Evolutionary conservation across 176 grass and related monocot species (phyloP).

Genomic region (Carex kokanica): DNA sequence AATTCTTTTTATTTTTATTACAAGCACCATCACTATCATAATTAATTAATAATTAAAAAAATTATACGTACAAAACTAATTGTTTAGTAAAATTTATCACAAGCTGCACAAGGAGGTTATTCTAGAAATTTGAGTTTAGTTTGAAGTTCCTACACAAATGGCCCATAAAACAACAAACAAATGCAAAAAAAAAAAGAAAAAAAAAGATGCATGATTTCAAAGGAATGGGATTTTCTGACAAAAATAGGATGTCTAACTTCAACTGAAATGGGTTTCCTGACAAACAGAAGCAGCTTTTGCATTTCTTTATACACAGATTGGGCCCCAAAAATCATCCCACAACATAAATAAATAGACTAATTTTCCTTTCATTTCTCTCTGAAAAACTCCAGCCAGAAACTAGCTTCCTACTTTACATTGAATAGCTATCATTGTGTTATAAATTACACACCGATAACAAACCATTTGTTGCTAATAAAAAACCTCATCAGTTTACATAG

Average conservation of each 20-base stretch:
- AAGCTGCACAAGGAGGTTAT: neutral
- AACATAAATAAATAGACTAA: slow-evolving; percentile 13
- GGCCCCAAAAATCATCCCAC: neutral
- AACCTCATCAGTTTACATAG: neutral
- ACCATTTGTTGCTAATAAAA: neutral
- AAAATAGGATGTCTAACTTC: too few relatives aligned
- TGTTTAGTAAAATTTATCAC: neutral
- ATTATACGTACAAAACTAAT: neutral
- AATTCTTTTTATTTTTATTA: neutral
- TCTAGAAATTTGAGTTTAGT: neutral
- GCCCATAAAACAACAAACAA: neutral
- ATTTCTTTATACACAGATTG: neutral
- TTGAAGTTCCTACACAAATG: neutral
- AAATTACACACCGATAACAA: neutral
- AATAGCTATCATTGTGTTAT: neutral
- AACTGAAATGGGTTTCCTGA: too few relatives aligned
- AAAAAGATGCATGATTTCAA: neutral
- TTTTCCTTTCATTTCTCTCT: neutral
- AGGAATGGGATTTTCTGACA: too few relatives aligned
- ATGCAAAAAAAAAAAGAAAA: neutral
- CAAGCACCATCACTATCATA: too few relatives aligned
- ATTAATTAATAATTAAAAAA: neutral
- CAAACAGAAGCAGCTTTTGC: neutral
- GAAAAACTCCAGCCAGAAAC: neutral
- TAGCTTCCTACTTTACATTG: neutral